Conservation (phyloP, 208 protist genomes). For the Crithidia acanthocephali region DNA sequence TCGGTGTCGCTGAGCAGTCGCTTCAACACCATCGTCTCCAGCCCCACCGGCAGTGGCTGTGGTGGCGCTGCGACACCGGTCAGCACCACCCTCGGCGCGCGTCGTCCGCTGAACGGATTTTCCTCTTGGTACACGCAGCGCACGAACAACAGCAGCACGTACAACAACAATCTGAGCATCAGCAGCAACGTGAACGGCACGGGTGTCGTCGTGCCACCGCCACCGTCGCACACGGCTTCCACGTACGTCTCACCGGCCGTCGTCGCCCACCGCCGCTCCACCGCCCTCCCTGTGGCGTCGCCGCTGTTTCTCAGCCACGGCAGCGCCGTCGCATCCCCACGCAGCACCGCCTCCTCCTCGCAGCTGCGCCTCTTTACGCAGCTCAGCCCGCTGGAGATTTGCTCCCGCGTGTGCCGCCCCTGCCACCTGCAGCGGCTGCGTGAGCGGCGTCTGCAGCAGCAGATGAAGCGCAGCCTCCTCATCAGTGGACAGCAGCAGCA, state of each 20-base stretch:
- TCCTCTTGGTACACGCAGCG: conserved; percentile 2
- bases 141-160: background rate
- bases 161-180: too few relatives aligned
- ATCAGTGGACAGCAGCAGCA: conserved; percentile 23
- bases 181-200: background rate
- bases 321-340: background rate
- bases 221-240: background rate
- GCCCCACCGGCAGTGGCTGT: background rate
- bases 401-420: conserved; percentile 28
- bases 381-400: conserved; percentile 22
- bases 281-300: conserved; percentile 4
- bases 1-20: conserved; percentile 1
- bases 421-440: conserved; percentile 29
- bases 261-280: background rate
- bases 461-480: conserved; percentile 1
- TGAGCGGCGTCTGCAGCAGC: conserved; percentile 27
- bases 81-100: background rate
- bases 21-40: background rate
- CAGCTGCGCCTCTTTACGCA: conserved; percentile 14
- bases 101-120: background rate
- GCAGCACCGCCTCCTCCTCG: conserved; percentile 9
- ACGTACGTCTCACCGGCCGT: background rate
- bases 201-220: background rate
- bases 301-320: background rate
- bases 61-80: background rate